Evolutionary conservation across 2,329 filamentous ascomycete species (phyloP), one percentile per base, ranked within the genome.

Genomic region (Pyricularia grisea): DNA sequence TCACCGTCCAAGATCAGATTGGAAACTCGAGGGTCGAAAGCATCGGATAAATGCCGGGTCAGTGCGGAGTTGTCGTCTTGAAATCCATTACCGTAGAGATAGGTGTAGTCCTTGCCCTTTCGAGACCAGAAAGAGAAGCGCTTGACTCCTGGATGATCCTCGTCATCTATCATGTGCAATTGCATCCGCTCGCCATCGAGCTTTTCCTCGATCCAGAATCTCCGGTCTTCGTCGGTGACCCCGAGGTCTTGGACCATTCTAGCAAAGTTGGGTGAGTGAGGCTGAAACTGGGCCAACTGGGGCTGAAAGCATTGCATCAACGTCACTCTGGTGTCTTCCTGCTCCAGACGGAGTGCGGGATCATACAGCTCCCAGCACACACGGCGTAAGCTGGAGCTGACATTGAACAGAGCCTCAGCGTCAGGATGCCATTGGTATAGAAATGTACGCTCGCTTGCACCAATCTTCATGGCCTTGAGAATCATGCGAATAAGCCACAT

Each of bases 171-270:
- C 91, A 98, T 94, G 78, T 99, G 95, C 76, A 99, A 85, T 78
- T 99, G 95, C 90, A 99, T 97, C 30, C 95, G 88, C 79, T 99
- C 95, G 1, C 95, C 95, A 73, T 99, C 95, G 10, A 99, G 83
- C 78, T 99, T 99, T 80, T 99, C 95, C 78, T 99, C 95, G 66
- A 98, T 95, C 93, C 94, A 98, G 75, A 96, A 99, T 10, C 91
- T 88, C 0, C 85, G 82, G 68, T 96, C 89, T 0, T 92, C 88
- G 28, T 90, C 86, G 0, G 87, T 90, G 0, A 85, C 83, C 2
- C 87, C 86, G 79, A 90, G 79, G 68, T 85, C 88, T 23, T 87
- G 82, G 1, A 96, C 88, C 86, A 96, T 92, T 75, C 89, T 91
- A 68, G 93, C 87, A 73, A 97, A 92, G 25, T 61, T 61, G n/a